A percentile compares a stretch with the other conserved stretches of the same genome.
Conservation (phyloP, 768 basidiomycete species). For the Xerocomellus amylosporus region DNA sequence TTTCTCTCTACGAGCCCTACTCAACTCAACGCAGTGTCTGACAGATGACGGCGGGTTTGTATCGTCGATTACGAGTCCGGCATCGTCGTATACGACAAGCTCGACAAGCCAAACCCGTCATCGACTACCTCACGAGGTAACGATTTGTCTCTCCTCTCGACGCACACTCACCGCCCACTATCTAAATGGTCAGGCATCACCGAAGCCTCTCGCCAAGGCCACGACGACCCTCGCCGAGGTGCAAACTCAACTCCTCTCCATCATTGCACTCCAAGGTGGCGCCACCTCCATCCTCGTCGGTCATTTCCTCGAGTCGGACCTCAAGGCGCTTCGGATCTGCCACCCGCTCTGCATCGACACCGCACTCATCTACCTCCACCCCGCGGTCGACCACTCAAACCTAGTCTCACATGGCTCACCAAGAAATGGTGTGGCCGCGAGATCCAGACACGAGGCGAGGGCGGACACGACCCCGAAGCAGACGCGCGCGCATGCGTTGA, state of each 20-base stretch:
- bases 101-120: slow-evolving; percentile 86
- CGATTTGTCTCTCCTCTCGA: slow-evolving; percentile 6
- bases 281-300: too few relatives aligned
- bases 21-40: slow-evolving; percentile 55
- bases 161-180: background rate
- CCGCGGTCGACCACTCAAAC: too few relatives aligned
- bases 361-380: slow-evolving; percentile 86
- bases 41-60: slow-evolving; percentile 87
- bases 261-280: slow-evolving; percentile 51
- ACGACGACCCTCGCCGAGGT: slow-evolving; percentile 80
- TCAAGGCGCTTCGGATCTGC: slow-evolving; percentile 81
- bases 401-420: too few relatives aligned
- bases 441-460: too few relatives aligned
- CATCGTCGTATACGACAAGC: slow-evolving; percentile 88
- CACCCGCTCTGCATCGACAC: slow-evolving; percentile 92
- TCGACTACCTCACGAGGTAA: slow-evolving; percentile 88
- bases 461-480: too few relatives aligned
- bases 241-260: slow-evolving; percentile 62
- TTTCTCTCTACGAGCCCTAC: background rate
- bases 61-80: slow-evolving; percentile 77
- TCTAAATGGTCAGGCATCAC: slow-evolving; percentile 93
- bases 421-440: too few relatives aligned
- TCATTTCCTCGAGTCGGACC: slow-evolving; percentile 92
- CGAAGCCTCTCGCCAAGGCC: slow-evolving; percentile 59
- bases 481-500: too few relatives aligned